Conservation (phyloP, 495 filamentous ascomycete genomes). For the Cetradonia linearis region DNA sequence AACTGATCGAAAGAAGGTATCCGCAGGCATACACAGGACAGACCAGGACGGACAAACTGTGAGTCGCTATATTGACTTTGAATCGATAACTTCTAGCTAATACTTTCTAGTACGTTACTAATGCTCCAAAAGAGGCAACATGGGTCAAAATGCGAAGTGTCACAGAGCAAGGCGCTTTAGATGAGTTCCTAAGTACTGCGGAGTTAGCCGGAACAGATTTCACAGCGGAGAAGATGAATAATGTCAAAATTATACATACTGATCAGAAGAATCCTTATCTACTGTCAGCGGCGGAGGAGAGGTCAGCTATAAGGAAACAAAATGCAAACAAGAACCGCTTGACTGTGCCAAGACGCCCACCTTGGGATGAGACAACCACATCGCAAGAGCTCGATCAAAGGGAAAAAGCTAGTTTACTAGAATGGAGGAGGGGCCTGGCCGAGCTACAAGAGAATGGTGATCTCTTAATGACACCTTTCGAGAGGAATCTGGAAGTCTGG, state of each 20-base stretch:
- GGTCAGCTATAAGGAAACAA: conserved; percentile 66
- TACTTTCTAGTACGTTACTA: conserved; percentile 50
- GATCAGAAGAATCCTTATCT: conserved; percentile 94
- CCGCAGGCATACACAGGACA: conserved; percentile 45
- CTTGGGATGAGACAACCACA: conserved; percentile 79
- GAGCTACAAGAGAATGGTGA: conserved; percentile 89
- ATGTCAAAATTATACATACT: conserved; percentile 93
- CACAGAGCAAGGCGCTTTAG: conserved; percentile 91
- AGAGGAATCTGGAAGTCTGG: conserved; percentile 97
- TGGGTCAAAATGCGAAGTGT: conserved; percentile 98
- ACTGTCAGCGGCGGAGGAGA: conserved; percentile 78
- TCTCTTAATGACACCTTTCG: conserved; percentile 95
- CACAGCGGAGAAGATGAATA: conserved; percentile 96
- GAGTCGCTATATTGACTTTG: conserved; percentile 12
- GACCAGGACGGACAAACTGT: conserved; percentile 49
- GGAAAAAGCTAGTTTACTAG: conserved; percentile 72
- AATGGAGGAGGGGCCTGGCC: conserved; percentile 85
- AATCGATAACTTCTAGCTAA: background rate
- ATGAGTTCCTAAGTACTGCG: conserved; percentile 76
- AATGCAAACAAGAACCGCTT: conserved; percentile 62
- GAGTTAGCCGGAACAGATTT: conserved; percentile 97
- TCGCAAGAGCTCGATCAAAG: conserved; percentile 64
- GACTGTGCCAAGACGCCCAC: conserved; percentile 81
- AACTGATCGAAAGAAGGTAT: conserved; percentile 53
- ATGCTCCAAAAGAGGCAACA: conserved; percentile 56